Evolutionary conservation across 495 filamentous ascomycete species (phyloP), one percentile per base, ranked within the genome.

Genomic region (Aspergillus indologenus): DNA sequence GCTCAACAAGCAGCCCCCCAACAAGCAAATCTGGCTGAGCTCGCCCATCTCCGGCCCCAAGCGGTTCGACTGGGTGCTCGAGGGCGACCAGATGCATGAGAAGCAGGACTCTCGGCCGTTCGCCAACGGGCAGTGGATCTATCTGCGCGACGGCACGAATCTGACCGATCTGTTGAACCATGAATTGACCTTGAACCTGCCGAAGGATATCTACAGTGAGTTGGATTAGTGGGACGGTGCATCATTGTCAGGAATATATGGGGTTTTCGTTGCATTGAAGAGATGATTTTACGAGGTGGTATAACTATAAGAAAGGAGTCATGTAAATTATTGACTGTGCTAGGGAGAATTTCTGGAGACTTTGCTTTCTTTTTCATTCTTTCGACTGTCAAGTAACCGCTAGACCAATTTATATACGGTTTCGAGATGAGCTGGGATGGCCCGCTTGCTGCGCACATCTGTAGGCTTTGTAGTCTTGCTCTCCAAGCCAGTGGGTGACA

Each of bases 1-100:
- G 2, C 79, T 98, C 68, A 98, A 98, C 82, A 98, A 98, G 76
- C 94, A 98, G 71, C 94, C 94, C 0, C 90, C 92, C 19, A 98
- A 96, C 79, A 90, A 88, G 76, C 94, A 98, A 71, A 93, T 98
- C 66, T 98, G 95, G 94, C 85, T 98, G 23, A 91, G 89, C 34
- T 96, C 91, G 19, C 94, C 94, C 5, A 79, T 88, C 47, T 88
- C 89, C n/a, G 94, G 94, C 0, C 95, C 95, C 1, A 96, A 96
- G 73, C 84, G 91, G 50, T 98, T 86, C 73, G 90, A 97, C 66
- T 98, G 88, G 80, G 87, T 95, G 22, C 65, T 90, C 22, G 60
- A 78, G 40, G 83, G 84, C 31, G 90, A 92, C 58, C 78, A 80
- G 47, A 86, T 89, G 75, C 78, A 87, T 51, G 79, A 90, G 62